Evolutionary conservation across 2,329 filamentous ascomycete species (phyloP), one percentile per base, ranked within the genome.

Genomic region (Cordyceps javanica): DNA sequence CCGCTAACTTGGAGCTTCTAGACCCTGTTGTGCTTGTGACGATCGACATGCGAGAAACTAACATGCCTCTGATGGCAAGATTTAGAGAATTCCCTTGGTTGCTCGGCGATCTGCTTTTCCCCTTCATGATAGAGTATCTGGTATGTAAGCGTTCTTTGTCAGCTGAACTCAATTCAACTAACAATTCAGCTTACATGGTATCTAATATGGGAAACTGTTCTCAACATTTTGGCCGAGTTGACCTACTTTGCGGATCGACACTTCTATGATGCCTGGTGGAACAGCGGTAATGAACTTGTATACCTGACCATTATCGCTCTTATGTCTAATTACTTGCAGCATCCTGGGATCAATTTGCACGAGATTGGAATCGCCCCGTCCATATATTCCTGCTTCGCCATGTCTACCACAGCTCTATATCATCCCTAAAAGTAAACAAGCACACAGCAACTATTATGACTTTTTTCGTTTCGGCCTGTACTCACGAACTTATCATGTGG

Each of bases 401-500:
- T 65, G 89, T 92, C 59, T 92, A 92, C 67, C 88, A 92, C 72
- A 85, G 81, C 46, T 88, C 84, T 46, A 91, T 92, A 65, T 89
- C 85, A 2, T 83, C 86, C 10, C 82, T 91, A 69, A 84, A 85
- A 60, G 77, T 91, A 53, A 83, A 84, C 64, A 87, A 86, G 67
- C 79, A 83, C 62, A 83, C 83, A 5, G 89, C 89, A 2, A 91
- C 88, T 0, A 81, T 91, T 54, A 84, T 90, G 45, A 91, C 88
- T 0, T 91, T 91, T 67, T 78, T 90, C 62, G 73, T 91, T 19
- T 87, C 82, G 8, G 87, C 88, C 0, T 79, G 86, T 61, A 78
- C 89, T 21, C 88, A 91, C 65, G 89, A 92, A 69, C 73, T 91
- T 46, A 80, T 91, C 65, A 91, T 91, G 89, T 88, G 86, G 76